Evolutionary conservation across 1,284 basidiomycete genomes (phyloP), one percentile per base, ranked within the genome.

Genomic region (Malassezia equina): DNA sequence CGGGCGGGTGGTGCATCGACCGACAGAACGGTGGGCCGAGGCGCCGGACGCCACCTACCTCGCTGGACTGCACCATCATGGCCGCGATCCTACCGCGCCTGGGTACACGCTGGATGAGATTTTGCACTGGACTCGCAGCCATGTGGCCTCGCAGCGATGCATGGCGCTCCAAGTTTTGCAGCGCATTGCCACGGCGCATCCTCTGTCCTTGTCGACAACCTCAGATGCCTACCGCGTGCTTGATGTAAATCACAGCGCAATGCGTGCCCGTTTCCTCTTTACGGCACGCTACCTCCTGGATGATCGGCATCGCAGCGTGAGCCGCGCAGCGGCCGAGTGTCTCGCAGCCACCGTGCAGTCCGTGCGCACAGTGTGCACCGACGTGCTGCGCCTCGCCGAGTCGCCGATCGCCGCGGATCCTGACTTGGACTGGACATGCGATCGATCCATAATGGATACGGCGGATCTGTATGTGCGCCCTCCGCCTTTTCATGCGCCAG

Each of bases 41-140:
- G 21, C 49, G 12, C 58, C 51, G 21, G 59, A 65, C 41, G 33
- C 44, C n/a, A 64, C 65, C 9, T 66, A 62, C 34, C 58, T 66
- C 4, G 62, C 65, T 1, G 90, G 90, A 1, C 78, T 94, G 21
- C 90, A 95, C 74, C 90, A 94, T 72, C 90, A 94, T 54, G 78
- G 78, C 17, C 65, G 74, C 58, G 82, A 87, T 0, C 86, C 88
- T 54, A 83, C 84, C 39, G 62, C 76, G n/a, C 90, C 90, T 0
- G 91, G 90, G 0, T 95, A 94, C 74, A 90, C 88, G 0, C 76
- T 93, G 0, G 83, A 86, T 32, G 90, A 94, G 60, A 80, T 94
- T n/a, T 82, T 91, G 42, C 78, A 88, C 43, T 80, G 93, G 3
- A 83, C 84, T 1, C 79, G 86, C 48, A 90, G 88, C 5, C 87